These are phyloP conservation scores for Solanum dulcamara DNA, from an alignment of 257 asterid species.

Conservation along the genomic window DNA sequence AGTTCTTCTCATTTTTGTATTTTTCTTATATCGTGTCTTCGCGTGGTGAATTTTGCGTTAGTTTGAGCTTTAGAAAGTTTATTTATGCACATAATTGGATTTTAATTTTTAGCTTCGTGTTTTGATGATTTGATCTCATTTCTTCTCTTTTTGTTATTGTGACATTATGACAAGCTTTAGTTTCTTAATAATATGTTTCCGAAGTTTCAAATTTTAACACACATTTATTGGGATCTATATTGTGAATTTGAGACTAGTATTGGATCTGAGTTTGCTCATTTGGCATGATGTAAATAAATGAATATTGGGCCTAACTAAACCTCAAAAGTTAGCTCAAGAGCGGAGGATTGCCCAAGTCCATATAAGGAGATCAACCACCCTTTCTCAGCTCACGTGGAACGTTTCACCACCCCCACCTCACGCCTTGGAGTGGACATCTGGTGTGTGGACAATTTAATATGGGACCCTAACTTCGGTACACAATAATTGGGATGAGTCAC, in stretches of 20 bases:
- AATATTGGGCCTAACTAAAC: too few relatives aligned
- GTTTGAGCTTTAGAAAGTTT: background rate
- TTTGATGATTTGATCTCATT: background rate
- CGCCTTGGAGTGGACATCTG: too few relatives aligned
- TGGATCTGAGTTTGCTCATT: background rate
- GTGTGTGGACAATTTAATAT: too few relatives aligned
- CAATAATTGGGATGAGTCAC: too few relatives aligned
- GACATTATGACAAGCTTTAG: background rate
- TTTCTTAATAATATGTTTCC: background rate
- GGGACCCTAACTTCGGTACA: too few relatives aligned
- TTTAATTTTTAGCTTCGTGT: background rate
- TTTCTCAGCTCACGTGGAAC: too few relatives aligned
- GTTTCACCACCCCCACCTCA: too few relatives aligned
- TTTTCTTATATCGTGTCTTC: background rate
- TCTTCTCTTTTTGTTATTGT: background rate
- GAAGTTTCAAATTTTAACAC: background rate
- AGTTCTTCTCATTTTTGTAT: background rate
- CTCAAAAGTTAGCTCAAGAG: too few relatives aligned
- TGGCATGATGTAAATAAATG: background rate
- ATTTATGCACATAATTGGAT: background rate
- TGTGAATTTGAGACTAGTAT: background rate
- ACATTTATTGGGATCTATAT: background rate
- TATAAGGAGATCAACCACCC: too few relatives aligned
- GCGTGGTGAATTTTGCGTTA: background rate
- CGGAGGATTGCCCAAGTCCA: too few relatives aligned